phyloP scores from a whole-genome alignment of 208 protist genomes.

The Phytomonas francai region DNA sequence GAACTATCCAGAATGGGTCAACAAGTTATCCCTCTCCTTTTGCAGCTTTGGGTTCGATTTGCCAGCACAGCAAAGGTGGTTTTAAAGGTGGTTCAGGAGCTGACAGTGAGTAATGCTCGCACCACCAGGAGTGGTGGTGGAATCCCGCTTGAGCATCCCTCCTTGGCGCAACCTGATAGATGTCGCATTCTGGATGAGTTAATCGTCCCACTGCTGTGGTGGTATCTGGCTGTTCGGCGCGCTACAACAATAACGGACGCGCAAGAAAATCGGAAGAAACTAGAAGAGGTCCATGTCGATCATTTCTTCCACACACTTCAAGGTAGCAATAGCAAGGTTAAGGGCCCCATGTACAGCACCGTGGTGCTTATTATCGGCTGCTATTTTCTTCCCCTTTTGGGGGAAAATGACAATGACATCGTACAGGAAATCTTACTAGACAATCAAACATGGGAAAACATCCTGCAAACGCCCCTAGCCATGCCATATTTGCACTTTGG shows the following conservation, averaged over 20 bases:
- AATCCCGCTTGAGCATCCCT: neutral
- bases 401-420: neutral
- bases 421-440: neutral
- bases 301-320: neutral
- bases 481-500: constrained; percentile 21
- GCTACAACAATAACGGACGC: neutral
- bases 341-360: neutral
- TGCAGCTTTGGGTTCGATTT: constrained; percentile 62
- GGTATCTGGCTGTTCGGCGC: constrained; percentile 31
- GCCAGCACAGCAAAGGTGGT: neutral
- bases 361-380: neutral
- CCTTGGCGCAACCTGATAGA: neutral
- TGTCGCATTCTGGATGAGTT: constrained; percentile 10
- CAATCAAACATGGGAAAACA: neutral
- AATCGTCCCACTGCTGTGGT: constrained; percentile 45
- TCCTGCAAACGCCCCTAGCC: neutral
- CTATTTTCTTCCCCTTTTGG: neutral
- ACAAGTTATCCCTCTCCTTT: constrained; percentile 60
- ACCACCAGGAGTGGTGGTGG: no score
- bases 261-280: neutral
- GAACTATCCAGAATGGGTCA: constrained; percentile 60
- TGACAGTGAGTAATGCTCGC: neutral
- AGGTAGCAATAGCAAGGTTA: neutral
- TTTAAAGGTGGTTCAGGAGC: neutral
- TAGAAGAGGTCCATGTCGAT: neutral